phyloP scores from a whole-genome alignment of 345 rosid genomes.

The Lepidium didymum region DNA sequence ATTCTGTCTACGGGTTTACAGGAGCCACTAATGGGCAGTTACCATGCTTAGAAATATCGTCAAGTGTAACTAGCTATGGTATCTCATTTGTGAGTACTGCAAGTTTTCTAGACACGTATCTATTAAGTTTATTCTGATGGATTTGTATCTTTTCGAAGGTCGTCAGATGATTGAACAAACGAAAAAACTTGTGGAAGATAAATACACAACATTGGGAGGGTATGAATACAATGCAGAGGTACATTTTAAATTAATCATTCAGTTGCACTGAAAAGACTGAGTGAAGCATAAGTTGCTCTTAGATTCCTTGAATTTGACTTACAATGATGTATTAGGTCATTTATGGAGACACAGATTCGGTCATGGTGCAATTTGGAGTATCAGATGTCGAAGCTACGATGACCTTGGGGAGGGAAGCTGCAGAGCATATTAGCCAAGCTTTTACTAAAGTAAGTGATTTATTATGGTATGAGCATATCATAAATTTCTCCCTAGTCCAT shows the following conservation, averaged over 20 bases:
- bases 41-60: slow-evolving; percentile 93
- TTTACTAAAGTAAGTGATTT: slow-evolving; percentile 57
- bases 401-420: slow-evolving; percentile 95
- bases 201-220: slow-evolving; percentile 64
- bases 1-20: slow-evolving; percentile 96
- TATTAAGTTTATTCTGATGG: slow-evolving; percentile 19
- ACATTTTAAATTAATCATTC: slow-evolving; percentile 12
- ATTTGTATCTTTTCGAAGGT: slow-evolving; percentile 45
- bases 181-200: slow-evolving; percentile 82
- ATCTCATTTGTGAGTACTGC: slow-evolving; percentile 20
- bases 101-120: not conserved
- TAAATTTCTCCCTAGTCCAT: not conserved
- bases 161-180: slow-evolving; percentile 99
- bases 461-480: slow-evolving; percentile 1
- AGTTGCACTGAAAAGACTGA: not conserved
- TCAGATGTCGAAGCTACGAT: slow-evolving; percentile 70
- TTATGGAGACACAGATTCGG: slow-evolving; percentile 98
- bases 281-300: not conserved
- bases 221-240: slow-evolving; percentile 91
- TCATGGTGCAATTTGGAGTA: slow-evolving; percentile 97
- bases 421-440: slow-evolving; percentile 75
- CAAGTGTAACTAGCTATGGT: slow-evolving; percentile 99
- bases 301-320: not conserved
- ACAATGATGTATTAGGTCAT: slow-evolving; percentile 50
- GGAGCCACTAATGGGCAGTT: slow-evolving; percentile 93